Conservation (phyloP, 108 stramenopile species). For the Mayamaea pseudoterrestris region DNA sequence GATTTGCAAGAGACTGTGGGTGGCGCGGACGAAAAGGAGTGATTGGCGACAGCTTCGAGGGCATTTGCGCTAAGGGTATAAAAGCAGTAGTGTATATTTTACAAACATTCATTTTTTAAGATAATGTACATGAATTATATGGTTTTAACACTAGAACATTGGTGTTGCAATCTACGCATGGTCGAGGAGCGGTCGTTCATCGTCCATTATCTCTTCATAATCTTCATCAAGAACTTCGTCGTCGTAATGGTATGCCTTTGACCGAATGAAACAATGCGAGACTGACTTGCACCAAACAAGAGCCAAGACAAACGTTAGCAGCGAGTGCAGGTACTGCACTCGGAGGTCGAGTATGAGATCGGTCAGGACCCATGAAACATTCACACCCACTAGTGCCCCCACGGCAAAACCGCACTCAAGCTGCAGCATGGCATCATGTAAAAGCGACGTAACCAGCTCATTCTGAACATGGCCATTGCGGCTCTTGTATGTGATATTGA, state of each 20-base stretch:
- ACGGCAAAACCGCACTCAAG: constrained; percentile 2
- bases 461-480: too few species aligned
- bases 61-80: too few species aligned
- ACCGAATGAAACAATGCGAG: background rate
- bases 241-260: background rate
- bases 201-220: background rate
- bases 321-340: background rate
- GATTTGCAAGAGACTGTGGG: constrained; percentile 1
- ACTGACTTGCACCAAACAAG: background rate
- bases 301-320: background rate
- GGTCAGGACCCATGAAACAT: constrained; percentile 6
- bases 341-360: constrained; percentile 5
- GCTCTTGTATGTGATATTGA: too few species aligned
- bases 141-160: too few species aligned
- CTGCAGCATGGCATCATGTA: background rate
- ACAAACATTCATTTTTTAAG: background rate
- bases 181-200: too few species aligned
- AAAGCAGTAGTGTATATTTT: background rate
- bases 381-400: constrained; percentile 6
- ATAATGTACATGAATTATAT: too few species aligned
- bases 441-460: too few species aligned
- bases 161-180: too few species aligned
- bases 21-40: too few species aligned
- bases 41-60: too few species aligned
- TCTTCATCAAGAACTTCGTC: background rate